Base-by-base conservation (phyloP, 306 rosid species). In the Fragaria ananassa region DNA sequence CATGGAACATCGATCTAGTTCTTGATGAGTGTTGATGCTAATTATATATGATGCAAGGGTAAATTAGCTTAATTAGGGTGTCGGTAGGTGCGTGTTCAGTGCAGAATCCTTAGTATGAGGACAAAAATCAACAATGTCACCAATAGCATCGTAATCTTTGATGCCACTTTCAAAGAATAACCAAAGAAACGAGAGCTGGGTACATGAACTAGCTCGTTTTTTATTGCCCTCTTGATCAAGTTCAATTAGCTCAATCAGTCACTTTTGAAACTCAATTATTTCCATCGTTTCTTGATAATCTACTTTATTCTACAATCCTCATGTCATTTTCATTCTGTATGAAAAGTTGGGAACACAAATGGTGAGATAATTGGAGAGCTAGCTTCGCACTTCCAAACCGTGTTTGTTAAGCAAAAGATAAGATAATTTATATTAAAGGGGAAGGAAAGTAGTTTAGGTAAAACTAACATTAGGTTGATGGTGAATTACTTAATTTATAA, bases 341-440 rank as follows among this genome's bases (percentile, higher is more conserved):
- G 7, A 35, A 61, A 72, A 79, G 76, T 6, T 46, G 39, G 27
- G 71, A 63, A 67, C 74, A 74, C 57, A 69, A 37, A 54, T 49
- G 39, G 78, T 64, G 86, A 42, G 47, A 68, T 63, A 46, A 69
- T 76, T 78, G 76, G 84, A 76, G 76, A 31, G 21, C 10, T 14
- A 13, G 44, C 65, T 44, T 11, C 49, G 82, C 87, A 83, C 82
- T 76, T 72, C 29, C 42, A 83, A 81, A 76, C 72, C 83, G 85
- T 81, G 57, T 73, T 61, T 75, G 51, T 69, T 72, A 83, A 83
- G 83, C 90, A 84, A 82, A 78, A 60, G 85, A 86, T 69, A 70
- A 86, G 76, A 67, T 37, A 39, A 39, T 39, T 39, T 39, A 39
- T 62, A 31, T 62, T 75, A 68, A 71, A 70, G 42, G 21, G 34